Conservation (phyloP, 2,329 filamentous ascomycete species). For the Neofusicoccum laricinum region DNA sequence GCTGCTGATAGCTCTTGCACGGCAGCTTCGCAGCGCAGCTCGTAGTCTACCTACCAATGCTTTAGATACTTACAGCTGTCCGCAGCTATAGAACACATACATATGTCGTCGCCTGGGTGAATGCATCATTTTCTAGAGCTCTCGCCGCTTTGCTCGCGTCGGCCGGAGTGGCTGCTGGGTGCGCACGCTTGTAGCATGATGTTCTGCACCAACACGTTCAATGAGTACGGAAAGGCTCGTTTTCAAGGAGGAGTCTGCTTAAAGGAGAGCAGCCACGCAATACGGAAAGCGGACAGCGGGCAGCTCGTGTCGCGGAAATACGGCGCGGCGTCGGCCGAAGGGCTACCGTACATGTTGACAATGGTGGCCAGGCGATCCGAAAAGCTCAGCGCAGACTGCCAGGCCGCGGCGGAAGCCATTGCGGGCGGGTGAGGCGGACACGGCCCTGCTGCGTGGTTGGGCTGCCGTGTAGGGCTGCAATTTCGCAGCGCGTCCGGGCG, state of each 20-base stretch:
- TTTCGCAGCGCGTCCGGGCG: conserved; percentile 9
- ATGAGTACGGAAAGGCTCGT: not conserved
- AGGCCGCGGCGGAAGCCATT: conserved; percentile 21
- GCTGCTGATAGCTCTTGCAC: conserved; percentile 3
- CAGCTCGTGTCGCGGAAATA: conserved; percentile 5
- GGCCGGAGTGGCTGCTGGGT: conserved; percentile 43
- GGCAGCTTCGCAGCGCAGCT: conserved; percentile 23
- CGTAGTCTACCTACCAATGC: conserved; percentile 33
- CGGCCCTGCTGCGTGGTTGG: not conserved
- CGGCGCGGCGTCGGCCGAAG: not conserved
- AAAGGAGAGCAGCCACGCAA: not conserved
- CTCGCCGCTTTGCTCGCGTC: conserved; percentile 60
- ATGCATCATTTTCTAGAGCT: conserved; percentile 63
- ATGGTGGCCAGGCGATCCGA: conserved; percentile 43
- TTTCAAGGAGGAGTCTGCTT: not conserved
- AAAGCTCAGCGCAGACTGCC: conserved; percentile 43
- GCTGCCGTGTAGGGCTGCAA: conserved; percentile 13
- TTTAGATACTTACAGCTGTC: conserved; percentile 19
- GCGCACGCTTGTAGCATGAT: conserved; percentile 46
- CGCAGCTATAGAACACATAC: conserved; percentile 41
- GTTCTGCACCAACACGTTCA: conserved; percentile 35
- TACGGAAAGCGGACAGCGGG: not conserved
- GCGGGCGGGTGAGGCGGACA: not conserved
- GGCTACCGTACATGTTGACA: conserved; percentile 45
- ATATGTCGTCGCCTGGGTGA: conserved; percentile 54